Percentiles rank a stretch among this genome's conserved stretches.
These are phyloP conservation scores for Eutypella sp. DNA, from an alignment of 2,329 filamentous ascomycete species.

Conservation along the genomic window DNA sequence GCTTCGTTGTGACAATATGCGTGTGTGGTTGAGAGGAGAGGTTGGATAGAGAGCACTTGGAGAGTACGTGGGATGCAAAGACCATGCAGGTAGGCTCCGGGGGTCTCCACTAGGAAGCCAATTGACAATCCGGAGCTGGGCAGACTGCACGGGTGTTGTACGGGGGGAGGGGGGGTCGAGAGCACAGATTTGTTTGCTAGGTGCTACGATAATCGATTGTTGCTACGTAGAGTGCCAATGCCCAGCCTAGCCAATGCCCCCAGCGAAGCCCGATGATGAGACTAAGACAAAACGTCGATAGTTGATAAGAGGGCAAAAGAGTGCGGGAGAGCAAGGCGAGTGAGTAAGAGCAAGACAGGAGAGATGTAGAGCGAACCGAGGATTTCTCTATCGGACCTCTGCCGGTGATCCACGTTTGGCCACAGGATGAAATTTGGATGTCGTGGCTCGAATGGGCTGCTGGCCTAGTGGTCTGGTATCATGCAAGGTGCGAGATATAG, in stretches of 20 bases:
- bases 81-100: constrained; percentile 7
- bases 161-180: constrained; percentile 4
- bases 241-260: no score
- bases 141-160: constrained; percentile 1
- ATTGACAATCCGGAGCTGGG: constrained; percentile 18
- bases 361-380: constrained; percentile 8
- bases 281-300: constrained; percentile 2
- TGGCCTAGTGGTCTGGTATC: constrained; percentile 27
- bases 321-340: constrained; percentile 17
- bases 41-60: constrained; percentile 3
- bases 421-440: constrained; percentile 25
- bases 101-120: constrained; percentile 17
- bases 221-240: constrained; percentile 17
- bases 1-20: constrained; percentile 4
- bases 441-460: constrained; percentile 33
- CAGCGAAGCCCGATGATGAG: constrained; percentile 22
- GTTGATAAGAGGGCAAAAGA: constrained; percentile 17
- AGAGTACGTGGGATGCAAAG: constrained; percentile 7
- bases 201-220: no score
- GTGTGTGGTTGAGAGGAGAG: constrained; percentile 18
- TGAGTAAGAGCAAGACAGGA: constrained; percentile 17
- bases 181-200: constrained; percentile 8
- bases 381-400: constrained; percentile 1
- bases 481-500: constrained; percentile 30
- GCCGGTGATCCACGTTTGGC: constrained; percentile 24